Conservation (phyloP, 2,329 filamentous ascomycete species). For the Acarospora socialis region DNA sequence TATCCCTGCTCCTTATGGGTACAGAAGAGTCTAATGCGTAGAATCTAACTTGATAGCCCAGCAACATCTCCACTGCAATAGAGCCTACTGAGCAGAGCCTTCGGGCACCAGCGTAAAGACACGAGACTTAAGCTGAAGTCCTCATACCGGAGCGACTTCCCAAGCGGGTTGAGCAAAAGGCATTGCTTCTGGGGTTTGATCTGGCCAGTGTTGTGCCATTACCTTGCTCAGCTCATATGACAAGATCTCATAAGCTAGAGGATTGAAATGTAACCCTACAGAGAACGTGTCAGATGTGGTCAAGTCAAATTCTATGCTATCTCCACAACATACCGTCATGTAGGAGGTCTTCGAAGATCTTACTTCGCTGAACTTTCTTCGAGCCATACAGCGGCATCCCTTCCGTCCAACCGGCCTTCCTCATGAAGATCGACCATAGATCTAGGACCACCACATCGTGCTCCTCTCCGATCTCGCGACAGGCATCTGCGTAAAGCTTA, state of each 20-base stretch:
- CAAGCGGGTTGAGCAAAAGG: slow-evolving; percentile 41
- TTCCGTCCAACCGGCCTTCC: slow-evolving; percentile 39
- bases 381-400: slow-evolving; percentile 41
- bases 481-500: slow-evolving; percentile 52
- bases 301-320: slow-evolving; percentile 10
- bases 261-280: slow-evolving; percentile 44
- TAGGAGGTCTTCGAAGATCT: slow-evolving; percentile 37
- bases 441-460: slow-evolving; percentile 53
- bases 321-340: slow-evolving; percentile 38
- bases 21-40: too few relatives aligned
- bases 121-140: too few relatives aligned
- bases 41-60: too few relatives aligned
- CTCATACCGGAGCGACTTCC: slow-evolving; percentile 30
- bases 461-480: slow-evolving; percentile 45
- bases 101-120: too few relatives aligned
- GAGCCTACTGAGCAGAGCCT: too few relatives aligned
- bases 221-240: slow-evolving; percentile 38
- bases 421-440: slow-evolving; percentile 67
- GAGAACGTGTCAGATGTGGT: slow-evolving; percentile 1
- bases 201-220: slow-evolving; percentile 39
- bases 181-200: slow-evolving; percentile 38
- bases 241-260: slow-evolving; percentile 41
- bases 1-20: too few relatives aligned
- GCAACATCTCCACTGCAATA: too few relatives aligned
- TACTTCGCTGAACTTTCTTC: slow-evolving; percentile 42